Base-by-base conservation (phyloP, 441 rosid species). In the Gossypium davidsonii region DNA sequence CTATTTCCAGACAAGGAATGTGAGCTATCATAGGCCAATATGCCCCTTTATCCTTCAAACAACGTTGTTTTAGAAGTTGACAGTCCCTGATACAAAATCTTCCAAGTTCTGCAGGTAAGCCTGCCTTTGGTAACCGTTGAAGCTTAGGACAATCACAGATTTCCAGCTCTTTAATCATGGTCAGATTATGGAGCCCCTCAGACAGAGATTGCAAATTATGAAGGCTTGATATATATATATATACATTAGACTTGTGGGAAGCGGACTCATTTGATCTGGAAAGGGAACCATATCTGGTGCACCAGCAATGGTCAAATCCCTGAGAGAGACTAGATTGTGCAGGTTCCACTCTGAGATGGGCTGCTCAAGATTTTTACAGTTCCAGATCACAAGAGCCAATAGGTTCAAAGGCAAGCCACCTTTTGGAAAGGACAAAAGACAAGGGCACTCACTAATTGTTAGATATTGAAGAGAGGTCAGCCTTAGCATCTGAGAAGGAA, bases 391-490 rank as follows among this genome's bases (percentile, higher is more conserved):
- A 48, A 78, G 64, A 15, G 6, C 4, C 21, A 66, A 42, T 0
- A 84, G 31, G 7, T 66, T 78, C 14, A 78, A 63, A 5, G 82
- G 78, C 67, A 79, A 79, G 9, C 80, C 83, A 7, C 74, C 78
- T 62, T 62, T 58, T 1, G 81, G 81, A 70, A 79, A 78, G 9
- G 80, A 77, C 52, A 20, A n/a, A 26, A 79, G 53, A 60, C 39
- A 31, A 8, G 69, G 69, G 48, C 88, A 85, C 37, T 57, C 31
- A 9, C 25, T 2, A 52, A 81, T 67, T 9, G 0, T 6, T 0
- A 85, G 59, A 61, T 15, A 61, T 39, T 67, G 76, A 73, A 84
- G 84, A 59, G 74, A 76, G 25, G 74, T 23, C 15, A 82, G 77
- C 6, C 51, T 23, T 20, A 68, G 64, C 81, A 82, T 72, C 37